phyloP scores from a whole-genome alignment of 2,329 filamentous ascomycete genomes.

The Ophiostoma populinum region DNA sequence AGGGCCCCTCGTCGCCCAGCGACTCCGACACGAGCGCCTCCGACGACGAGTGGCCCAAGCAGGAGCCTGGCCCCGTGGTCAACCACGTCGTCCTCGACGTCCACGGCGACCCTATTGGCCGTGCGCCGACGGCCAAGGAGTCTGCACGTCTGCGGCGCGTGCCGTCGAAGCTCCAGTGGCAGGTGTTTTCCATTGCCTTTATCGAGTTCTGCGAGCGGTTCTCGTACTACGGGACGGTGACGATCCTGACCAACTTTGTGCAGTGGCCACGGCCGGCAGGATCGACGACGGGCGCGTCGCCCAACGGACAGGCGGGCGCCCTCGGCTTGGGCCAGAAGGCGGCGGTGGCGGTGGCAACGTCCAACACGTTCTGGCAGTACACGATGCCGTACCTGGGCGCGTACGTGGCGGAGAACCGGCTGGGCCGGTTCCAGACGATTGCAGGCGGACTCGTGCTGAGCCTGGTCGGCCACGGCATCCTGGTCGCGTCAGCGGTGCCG shows the following conservation, averaged over 20 bases:
- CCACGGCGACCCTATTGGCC: too few species aligned
- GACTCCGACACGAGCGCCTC: too few species aligned
- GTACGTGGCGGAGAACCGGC: constrained; percentile 35
- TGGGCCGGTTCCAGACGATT: constrained; percentile 54
- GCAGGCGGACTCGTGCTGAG: constrained; percentile 41
- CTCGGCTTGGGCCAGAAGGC: constrained; percentile 27
- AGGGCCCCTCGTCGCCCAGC: too few species aligned
- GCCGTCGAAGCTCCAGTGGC: constrained; percentile 38
- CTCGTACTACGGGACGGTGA: constrained; percentile 52
- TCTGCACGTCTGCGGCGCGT: constrained; percentile 39
- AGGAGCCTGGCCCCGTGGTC: too few species aligned
- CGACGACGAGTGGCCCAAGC: too few species aligned
- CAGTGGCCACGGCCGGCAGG: constrained; percentile 35
- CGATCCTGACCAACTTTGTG: constrained; percentile 46
- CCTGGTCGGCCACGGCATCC: constrained; percentile 23
- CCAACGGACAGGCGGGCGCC: constrained; percentile 29
- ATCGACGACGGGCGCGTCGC: constrained; percentile 34
- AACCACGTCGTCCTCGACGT: too few species aligned
- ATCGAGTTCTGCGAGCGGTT: constrained; percentile 57
- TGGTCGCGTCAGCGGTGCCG: not conserved
- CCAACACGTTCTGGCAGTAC: constrained; percentile 42
- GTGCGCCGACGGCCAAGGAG: too few species aligned
- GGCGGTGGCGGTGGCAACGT: constrained; percentile 15
- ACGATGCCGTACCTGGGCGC: constrained; percentile 39
- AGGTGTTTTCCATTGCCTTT: constrained; percentile 45